Evolutionary conservation across 148 eudicot genomes (phyloP), one percentile per base, ranked within the genome.

Genomic region (Salicornia ramosissima): DNA sequence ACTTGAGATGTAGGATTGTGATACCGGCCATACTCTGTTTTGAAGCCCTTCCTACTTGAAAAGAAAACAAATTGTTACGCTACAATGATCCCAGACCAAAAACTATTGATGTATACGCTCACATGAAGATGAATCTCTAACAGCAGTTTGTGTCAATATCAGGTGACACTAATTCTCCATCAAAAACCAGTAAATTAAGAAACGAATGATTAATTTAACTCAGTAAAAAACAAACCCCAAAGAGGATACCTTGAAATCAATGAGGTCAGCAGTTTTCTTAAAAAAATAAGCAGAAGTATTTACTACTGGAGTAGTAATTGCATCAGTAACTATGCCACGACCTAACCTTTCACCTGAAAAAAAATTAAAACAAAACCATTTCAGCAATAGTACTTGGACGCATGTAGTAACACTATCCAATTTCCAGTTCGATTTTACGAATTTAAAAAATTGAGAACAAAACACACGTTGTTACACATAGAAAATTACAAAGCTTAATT

Each of bases 271-370:
- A 75, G 91, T 87, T 57, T 88, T 90, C 71, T 87, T 87, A 81
- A 92, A 92, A 81, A 85, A 92, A 77, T 92, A 92, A 62, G 97
- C 97, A 81, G 94, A 84, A 67, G 97, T 92, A 57, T 88, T 87
- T 64, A 89, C 88, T 70, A 92, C 87, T 29, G 97, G 97, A 52
- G 97, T 90, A 80, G 97, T 90, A 68, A 92, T 90, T 13, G 97
- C 96, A 86, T 92, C 97, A 66, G 90, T 86, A 68, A 77, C 94
- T 55, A 90, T 86, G 59, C 88, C 84, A 16, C 97, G 93, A 64
- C 96, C 97, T 75, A 89, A 72, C 77, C 93, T 83, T 81, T 92
- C 97, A 80, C 97, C 93, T 90, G 81, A 51, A 50, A 12, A 19
- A 59, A 42, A 51, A 46, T 40, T 8, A 14, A 1, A 43, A 4